Conservation (phyloP, 2,329 filamentous ascomycete species). For the Aureobasidium melanogenum region DNA sequence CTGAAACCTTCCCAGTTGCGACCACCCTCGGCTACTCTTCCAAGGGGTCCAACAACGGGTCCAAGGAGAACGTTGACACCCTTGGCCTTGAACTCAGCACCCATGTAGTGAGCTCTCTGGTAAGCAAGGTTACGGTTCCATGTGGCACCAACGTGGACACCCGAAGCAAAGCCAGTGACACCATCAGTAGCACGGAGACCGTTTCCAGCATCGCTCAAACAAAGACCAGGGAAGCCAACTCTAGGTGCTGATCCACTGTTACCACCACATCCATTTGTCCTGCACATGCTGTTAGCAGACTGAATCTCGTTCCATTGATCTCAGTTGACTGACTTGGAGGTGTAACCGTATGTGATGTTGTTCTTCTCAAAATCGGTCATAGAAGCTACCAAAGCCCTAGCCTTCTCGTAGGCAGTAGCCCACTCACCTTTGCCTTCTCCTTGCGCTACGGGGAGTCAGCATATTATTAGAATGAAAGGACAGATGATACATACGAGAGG, state of each 20-base stretch:
- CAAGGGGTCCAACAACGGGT: conserved; percentile 59
- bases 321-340: background rate
- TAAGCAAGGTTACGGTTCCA: conserved; percentile 45
- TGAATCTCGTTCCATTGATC: background rate
- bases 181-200: conserved; percentile 35
- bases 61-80: conserved; percentile 58
- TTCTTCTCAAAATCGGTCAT: conserved; percentile 30
- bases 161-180: conserved; percentile 35
- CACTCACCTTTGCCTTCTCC: conserved; percentile 27
- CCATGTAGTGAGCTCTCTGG: conserved; percentile 44
- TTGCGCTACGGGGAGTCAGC: conserved; percentile 17
- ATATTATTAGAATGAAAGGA: background rate
- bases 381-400: conserved; percentile 24
- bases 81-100: conserved; percentile 44
- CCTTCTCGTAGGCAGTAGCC: conserved; percentile 24
- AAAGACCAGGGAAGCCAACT: conserved; percentile 32
- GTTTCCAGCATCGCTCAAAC: conserved; percentile 33
- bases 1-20: conserved; percentile 72
- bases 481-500: conserved; percentile 19
- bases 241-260: conserved; percentile 27
- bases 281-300: background rate
- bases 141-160: conserved; percentile 24
- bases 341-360: conserved; percentile 27
- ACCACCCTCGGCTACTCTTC: conserved; percentile 57
- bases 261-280: conserved; percentile 28